Conservation (phyloP, 139 green algal species). For the Spirogloea muscicola region DNA sequence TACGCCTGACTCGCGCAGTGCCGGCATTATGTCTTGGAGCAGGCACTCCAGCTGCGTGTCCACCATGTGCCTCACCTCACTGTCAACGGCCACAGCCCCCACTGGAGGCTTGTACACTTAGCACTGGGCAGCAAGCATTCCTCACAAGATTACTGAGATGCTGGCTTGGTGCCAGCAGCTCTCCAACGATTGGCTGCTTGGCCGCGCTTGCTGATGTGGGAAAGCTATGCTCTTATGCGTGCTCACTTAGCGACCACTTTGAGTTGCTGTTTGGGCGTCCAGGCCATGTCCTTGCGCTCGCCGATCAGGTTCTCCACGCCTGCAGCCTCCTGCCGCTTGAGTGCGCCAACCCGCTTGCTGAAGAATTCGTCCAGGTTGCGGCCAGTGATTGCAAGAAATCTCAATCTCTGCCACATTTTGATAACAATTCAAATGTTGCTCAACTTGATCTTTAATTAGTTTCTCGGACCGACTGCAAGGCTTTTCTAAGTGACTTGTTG, state of each 20-base stretch:
- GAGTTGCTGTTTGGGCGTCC: conserved; percentile 52
- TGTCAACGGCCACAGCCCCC: too few species aligned
- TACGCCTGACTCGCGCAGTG: conserved; percentile 39
- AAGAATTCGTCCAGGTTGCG: conserved; percentile 69
- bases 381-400: conserved; percentile 58
- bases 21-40: conserved; percentile 26
- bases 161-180: too few species aligned
- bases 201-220: too few species aligned
- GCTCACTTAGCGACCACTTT: conserved; percentile 47
- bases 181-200: too few species aligned
- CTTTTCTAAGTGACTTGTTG: too few species aligned
- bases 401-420: conserved; percentile 53
- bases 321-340: conserved; percentile 59
- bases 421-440: too few species aligned
- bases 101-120: too few species aligned
- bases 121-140: too few species aligned
- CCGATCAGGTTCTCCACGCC: conserved; percentile 51
- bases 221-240: too few species aligned
- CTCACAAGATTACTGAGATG: too few species aligned
- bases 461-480: too few species aligned
- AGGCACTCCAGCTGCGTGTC: conserved; percentile 31
- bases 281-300: conserved; percentile 6
- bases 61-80: conserved; percentile 47
- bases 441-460: too few species aligned
- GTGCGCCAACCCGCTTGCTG: conserved; percentile 59